A percentile compares a stretch with the other conserved stretches of the same genome.
Conservation (phyloP, 352 stramenopile species). For the Globisporangium abappressorium region DNA sequence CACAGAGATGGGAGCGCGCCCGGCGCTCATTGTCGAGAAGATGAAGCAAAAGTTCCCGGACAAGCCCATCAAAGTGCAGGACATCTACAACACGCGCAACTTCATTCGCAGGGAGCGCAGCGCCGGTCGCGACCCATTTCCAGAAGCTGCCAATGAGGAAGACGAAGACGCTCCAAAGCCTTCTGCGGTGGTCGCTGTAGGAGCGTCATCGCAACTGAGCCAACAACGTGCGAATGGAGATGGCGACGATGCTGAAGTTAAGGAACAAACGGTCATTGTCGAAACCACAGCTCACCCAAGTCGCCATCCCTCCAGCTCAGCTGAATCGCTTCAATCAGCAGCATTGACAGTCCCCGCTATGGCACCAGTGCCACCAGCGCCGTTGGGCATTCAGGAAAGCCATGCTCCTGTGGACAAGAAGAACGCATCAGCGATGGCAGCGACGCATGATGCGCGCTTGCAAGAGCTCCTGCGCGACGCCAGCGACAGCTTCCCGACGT, state of each 20-base stretch:
- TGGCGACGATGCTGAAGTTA: background rate
- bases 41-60: slow-evolving; percentile 37
- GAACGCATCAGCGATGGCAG: too few species aligned
- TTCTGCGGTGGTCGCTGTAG: background rate
- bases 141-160: background rate
- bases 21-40: slow-evolving; percentile 35
- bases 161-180: background rate
- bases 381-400: background rate
- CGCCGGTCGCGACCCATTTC: slow-evolving; percentile 32
- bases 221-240: background rate
- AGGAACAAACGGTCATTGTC: background rate
- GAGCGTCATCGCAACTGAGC: background rate
- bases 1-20: slow-evolving; percentile 29
- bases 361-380: background rate
- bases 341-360: background rate
- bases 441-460: background rate
- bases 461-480: slow-evolving; percentile 1
- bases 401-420: background rate
- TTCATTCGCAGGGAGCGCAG: slow-evolving; percentile 38
- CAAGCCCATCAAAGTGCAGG: slow-evolving; percentile 44
- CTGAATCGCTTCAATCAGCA: background rate
- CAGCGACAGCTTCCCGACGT: slow-evolving; percentile 4
- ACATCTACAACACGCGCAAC: slow-evolving; percentile 55
- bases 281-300: background rate
- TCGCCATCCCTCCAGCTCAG: background rate